Conservation (phyloP, 768 basidiomycete species). For the Hericium rajendrae region DNA sequence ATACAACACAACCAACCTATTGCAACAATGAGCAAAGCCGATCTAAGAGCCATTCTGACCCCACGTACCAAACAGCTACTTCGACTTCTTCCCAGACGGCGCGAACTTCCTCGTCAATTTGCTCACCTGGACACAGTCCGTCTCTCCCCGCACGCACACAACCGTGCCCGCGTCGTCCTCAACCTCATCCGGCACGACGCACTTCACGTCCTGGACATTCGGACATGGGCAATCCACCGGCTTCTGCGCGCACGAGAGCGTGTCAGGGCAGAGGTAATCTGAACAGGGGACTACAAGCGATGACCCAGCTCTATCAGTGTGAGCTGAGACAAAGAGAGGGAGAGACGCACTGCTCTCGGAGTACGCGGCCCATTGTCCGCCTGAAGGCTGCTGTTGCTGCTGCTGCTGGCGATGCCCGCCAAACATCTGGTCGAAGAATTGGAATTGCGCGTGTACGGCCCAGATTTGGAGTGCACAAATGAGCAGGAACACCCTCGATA, state of each 20-base stretch:
- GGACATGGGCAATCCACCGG: constrained; percentile 75
- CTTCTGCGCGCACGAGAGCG: constrained; percentile 54
- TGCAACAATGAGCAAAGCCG: no score
- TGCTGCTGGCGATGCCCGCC: constrained; percentile 13
- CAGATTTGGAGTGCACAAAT: neutral
- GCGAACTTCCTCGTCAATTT: constrained; percentile 35
- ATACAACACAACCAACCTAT: no score
- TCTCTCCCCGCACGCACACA: constrained; percentile 57
- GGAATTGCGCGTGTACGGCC: constrained; percentile 9
- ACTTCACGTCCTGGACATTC: constrained; percentile 65
- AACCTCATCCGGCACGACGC: constrained; percentile 55
- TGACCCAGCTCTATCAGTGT: neutral
- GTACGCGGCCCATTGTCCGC: constrained; percentile 11
- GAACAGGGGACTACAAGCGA: constrained; percentile 54
- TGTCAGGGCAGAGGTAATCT: constrained; percentile 66
- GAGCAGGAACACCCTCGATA: neutral
- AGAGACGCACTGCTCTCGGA: constrained; percentile 9
- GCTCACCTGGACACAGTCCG: constrained; percentile 56
- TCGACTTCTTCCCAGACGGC: constrained; percentile 12
- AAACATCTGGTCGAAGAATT: constrained; percentile 14
- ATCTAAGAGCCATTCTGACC: no score
- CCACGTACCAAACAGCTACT: no score
- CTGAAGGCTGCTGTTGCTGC: constrained; percentile 12
- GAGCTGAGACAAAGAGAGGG: neutral
- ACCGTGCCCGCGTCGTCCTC: constrained; percentile 48